Evolutionary conservation across 2,329 filamentous ascomycete genomes (phyloP).

Genomic region (Clarireedia homoeocarpa): DNA sequence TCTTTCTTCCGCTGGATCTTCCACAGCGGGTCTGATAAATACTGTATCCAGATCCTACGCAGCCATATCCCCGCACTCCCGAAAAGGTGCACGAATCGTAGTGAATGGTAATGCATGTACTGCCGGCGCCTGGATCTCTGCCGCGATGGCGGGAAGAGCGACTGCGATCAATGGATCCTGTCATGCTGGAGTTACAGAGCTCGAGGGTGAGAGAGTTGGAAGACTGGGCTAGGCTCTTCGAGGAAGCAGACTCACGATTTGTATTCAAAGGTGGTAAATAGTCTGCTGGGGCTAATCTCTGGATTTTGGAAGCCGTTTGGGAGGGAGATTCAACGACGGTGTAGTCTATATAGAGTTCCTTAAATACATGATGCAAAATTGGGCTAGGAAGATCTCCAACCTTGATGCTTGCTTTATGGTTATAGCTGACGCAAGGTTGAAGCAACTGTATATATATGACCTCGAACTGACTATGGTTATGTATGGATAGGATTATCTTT

Average conservation of each 20-base stretch:
- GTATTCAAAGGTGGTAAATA: background rate
- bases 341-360: no score
- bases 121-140: constrained; percentile 3
- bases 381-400: no score
- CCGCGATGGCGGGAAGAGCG: constrained; percentile 1
- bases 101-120: constrained; percentile 6
- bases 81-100: constrained; percentile 32
- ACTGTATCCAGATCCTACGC: constrained; percentile 30
- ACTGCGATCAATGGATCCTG: constrained; percentile 24
- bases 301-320: constrained; percentile 2
- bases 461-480: no score
- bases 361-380: no score
- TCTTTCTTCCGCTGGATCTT: constrained; percentile 41
- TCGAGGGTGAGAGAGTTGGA: constrained; percentile 27
- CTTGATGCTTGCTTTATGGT: no score
- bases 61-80: constrained; percentile 34
- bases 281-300: background rate
- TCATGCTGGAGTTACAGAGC: constrained; percentile 30
- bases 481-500: no score
- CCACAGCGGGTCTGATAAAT: constrained; percentile 40
- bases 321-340: background rate
- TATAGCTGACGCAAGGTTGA: no score
- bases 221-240: constrained; percentile 29
- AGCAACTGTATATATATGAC: no score
- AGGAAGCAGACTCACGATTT: constrained; percentile 20